Evolutionary conservation across 83 land plant genomes (phyloP).

Genomic region (Picea engelmannii): DNA sequence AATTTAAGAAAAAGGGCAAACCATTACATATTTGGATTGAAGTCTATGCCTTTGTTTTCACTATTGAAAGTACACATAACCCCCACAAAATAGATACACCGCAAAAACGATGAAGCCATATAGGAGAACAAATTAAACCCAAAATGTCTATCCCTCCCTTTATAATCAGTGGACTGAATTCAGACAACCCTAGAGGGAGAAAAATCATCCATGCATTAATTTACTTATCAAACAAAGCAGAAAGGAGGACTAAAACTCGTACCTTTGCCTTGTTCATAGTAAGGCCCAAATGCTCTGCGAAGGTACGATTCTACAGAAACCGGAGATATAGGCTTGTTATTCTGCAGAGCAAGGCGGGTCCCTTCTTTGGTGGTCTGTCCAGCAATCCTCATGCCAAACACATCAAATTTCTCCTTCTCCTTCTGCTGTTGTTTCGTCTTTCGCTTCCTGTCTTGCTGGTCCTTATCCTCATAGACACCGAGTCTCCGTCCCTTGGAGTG

Average conservation of each 20-base stretch:
- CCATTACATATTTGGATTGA: too few relatives aligned
- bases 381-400: slow-evolving; percentile 34
- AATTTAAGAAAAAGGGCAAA: too few relatives aligned
- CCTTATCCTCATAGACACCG: slow-evolving; percentile 22
- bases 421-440: slow-evolving; percentile 21
- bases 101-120: too few relatives aligned
- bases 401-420: neutral
- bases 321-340: slow-evolving; percentile 26
- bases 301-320: slow-evolving; percentile 30
- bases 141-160: too few relatives aligned
- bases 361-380: slow-evolving; percentile 24
- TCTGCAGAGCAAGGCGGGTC: slow-evolving; percentile 26
- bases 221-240: too few relatives aligned
- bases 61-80: too few relatives aligned
- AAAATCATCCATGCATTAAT: too few relatives aligned
- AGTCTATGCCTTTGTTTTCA: too few relatives aligned
- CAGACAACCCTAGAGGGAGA: too few relatives aligned
- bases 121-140: too few relatives aligned
- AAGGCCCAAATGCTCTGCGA: slow-evolving; percentile 25
- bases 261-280: slow-evolving; percentile 35
- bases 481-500: slow-evolving; percentile 30
- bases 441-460: slow-evolving; percentile 12
- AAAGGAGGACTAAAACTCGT: neutral
- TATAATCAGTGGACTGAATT: too few relatives aligned
- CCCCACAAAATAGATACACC: too few relatives aligned